phyloP scores from a whole-genome alignment of 345 rosid species.

The Citrus inodora region DNA sequence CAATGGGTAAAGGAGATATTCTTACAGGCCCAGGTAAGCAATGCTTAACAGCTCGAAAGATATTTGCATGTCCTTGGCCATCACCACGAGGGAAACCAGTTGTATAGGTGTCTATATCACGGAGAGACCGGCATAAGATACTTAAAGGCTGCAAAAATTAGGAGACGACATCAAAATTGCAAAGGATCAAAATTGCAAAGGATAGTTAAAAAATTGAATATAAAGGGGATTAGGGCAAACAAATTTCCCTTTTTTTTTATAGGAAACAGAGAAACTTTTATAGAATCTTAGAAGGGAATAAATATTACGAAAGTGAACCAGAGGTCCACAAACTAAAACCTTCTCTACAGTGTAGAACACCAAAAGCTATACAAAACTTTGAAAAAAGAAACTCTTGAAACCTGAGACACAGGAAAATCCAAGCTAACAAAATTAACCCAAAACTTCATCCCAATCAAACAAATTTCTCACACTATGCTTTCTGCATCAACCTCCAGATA shows the following conservation, averaged over 20 bases:
- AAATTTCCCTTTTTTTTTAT: no score
- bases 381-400: no score
- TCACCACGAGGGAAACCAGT: slow-evolving; percentile 87
- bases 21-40: slow-evolving; percentile 99
- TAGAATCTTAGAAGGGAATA: no score
- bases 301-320: no score
- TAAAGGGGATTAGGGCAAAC: no score
- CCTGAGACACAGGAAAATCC: no score
- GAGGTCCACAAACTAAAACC: no score
- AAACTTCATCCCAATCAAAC: background rate
- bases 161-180: slow-evolving; percentile 13
- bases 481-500: background rate
- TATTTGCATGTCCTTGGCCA: slow-evolving; percentile 77
- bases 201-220: background rate
- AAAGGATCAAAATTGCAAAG: slow-evolving; percentile 10
- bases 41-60: slow-evolving; percentile 87
- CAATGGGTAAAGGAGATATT: slow-evolving; percentile 11
- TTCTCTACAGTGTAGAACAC: no score
- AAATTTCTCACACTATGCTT: background rate
- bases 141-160: slow-evolving; percentile 75
- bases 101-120: slow-evolving; percentile 77
- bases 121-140: slow-evolving; percentile 76
- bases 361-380: no score
- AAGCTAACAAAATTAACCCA: no score
- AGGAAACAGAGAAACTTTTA: background rate